Base-by-base conservation (phyloP, 495 filamentous ascomycete species). In the Penicillium salamii region DNA sequence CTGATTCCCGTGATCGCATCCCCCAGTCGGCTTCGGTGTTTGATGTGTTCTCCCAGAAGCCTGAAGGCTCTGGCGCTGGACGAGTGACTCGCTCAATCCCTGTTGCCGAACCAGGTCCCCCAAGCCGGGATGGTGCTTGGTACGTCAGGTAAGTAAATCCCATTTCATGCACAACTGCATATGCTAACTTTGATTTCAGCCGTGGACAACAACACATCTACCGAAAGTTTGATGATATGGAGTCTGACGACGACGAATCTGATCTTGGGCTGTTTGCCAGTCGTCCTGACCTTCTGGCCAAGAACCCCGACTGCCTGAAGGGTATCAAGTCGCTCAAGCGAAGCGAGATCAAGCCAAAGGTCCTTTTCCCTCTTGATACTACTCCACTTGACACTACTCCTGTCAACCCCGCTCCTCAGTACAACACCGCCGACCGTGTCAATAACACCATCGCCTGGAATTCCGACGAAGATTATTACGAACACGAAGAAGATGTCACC, bases 151-250 rank as follows among this genome's bases (percentile, higher is more conserved):
- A 79, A 82, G 91, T 85, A 50, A 43, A 42, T 19, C 7, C 18
- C 18, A 18, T 2, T 31, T 42, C 46, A 18, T 21, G 19, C 20
- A 8, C 29, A 8, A 23, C 45, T 14, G 28, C 26, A 21, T 36
- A 26, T 51, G 35, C 68, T 75, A 63, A 72, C 52, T 37, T 32
- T 24, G 49, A 41, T 50, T 12, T 3, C 61, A 97, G 92, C 68
- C 93, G 93, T 54, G 93, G 93, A n/a, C n/a, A n/a, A n/a, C n/a
- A n/a, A n/a, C n/a, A n/a, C n/a, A 75, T 89, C 38, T 95, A 91
- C 76, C 83, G 70, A 43, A 69, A 66, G 45, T 77, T 78, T 53
- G 75, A 80, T 4, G 68, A 75, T 7, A 70, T 67, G 13, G 75
- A 77, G 1, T 61, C 72, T 9, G 68, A 59, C 11, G 74, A 74